A percentile compares a stretch with the other conserved stretches of the same genome.
These are phyloP conservation scores for Skeletonema grethae DNA, from an alignment of 108 stramenopile genomes.

Conservation along the genomic window DNA sequence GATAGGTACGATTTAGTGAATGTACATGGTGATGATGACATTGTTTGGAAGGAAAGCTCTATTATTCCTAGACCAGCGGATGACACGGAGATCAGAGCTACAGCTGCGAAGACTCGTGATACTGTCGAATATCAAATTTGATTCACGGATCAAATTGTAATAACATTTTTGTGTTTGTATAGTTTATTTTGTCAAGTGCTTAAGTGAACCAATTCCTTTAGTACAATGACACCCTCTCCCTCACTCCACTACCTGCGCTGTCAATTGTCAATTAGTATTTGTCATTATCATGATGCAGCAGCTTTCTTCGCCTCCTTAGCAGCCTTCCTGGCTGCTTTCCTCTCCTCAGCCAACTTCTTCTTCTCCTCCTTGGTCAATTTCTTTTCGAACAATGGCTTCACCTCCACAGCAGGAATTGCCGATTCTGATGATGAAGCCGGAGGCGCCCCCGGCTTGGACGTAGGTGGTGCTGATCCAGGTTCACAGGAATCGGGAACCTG, in stretches of 20 bases:
- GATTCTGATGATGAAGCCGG: neutral
- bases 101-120: neutral
- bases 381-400: constrained; percentile 75
- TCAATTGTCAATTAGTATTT: neutral
- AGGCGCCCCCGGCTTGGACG: constrained; percentile 68
- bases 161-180: neutral
- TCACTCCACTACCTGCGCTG: too few species aligned
- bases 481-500: constrained; percentile 66
- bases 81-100: constrained; percentile 1
- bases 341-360: constrained; percentile 81
- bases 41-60: constrained; percentile 20
- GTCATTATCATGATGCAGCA: constrained; percentile 27
- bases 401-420: constrained; percentile 21
- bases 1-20: constrained; percentile 29
- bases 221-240: neutral
- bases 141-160: neutral
- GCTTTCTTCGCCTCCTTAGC: constrained; percentile 62
- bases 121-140: constrained; percentile 3
- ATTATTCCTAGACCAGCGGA: constrained; percentile 21
- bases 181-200: neutral
- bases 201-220: neutral
- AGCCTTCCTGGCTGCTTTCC: constrained; percentile 65
- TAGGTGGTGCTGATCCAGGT: constrained; percentile 73
- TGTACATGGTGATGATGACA: neutral
- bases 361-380: constrained; percentile 93